Base-by-base conservation (phyloP, 495 filamentous ascomycete species). In the Collariella sp. region DNA sequence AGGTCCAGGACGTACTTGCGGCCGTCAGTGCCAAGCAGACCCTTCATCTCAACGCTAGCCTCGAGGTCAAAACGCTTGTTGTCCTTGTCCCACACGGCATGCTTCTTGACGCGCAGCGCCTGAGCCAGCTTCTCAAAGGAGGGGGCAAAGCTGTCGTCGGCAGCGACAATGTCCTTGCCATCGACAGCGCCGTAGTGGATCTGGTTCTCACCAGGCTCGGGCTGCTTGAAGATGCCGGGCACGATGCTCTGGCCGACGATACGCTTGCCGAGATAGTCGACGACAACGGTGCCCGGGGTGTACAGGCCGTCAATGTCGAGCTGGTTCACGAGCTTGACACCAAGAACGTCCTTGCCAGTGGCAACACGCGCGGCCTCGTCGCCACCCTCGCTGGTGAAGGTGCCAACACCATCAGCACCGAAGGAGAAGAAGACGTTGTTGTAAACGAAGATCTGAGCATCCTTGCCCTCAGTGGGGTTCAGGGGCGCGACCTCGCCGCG, bases 341-440 rank as follows among this genome's bases (percentile, higher is more conserved):
- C 94, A 56, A 86, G 76, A 36, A 96, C 91, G 66, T 99, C 94
- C 74, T 97, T 99, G 38, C 91, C 93, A 11, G 94, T 94, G 29
- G 94, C 94, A 42, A 97, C 90, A 36, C 93, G 81, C 11, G 94
- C 94, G 40, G 94, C 94, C 70, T 99, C 94, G 64, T 99, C 91
- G 16, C 94, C 94, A 54, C 94, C 94, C 73, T 97, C 93, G 23
- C 82, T 87, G 24, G 88, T 88, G 72, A 99, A 99, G 31, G 94
- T 99, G 31, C 91, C 91, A 47, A 97, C 93, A 39, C 94, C 94
- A 67, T 99, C 94, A 39, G 91, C 93, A 57, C 94, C 94, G 63
- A 95, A 96, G 3, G 93, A 97, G 76, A 91, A 97, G 76, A 99
- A 99, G 54, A 99, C 86, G 71, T 97, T 97, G 75, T 97, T 97